Conservation (phyloP, 495 filamentous ascomycete species). For the Cenococcum geophilum region DNA sequence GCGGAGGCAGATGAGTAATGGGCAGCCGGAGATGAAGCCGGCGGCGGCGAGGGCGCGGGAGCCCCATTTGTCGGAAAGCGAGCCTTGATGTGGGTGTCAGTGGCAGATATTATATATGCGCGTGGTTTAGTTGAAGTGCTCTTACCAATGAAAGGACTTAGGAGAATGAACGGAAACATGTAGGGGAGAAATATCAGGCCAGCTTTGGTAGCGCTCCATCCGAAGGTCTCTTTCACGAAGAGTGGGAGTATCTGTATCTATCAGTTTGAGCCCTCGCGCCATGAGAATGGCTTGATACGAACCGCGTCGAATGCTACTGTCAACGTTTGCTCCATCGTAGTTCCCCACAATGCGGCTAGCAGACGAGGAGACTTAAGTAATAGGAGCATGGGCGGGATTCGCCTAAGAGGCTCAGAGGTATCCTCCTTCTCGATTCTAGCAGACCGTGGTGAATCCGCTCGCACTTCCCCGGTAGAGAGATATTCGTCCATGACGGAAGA, state of each 20-base stretch:
- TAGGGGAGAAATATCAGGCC: conserved; percentile 13
- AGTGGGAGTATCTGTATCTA: conserved; percentile 4
- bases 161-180: neutral
- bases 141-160: neutral
- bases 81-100: neutral
- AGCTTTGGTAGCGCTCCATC: conserved; percentile 2
- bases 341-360: conserved; percentile 36
- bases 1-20: conserved; percentile 7
- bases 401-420: neutral
- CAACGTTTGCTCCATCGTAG: conserved; percentile 39
- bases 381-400: conserved; percentile 15
- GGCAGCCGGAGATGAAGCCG: conserved; percentile 3
- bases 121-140: too few species aligned
- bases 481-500: neutral
- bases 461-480: neutral
- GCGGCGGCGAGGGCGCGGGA: conserved; percentile 1
- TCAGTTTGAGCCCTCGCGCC: neutral
- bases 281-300: neutral
- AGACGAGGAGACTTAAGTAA: conserved; percentile 7
- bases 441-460: neutral
- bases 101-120: too few species aligned
- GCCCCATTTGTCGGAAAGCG: conserved; percentile 4
- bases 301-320: neutral
- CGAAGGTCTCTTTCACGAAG: conserved; percentile 2
- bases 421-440: neutral